phyloP scores from a whole-genome alignment of 2,329 filamentous ascomycete genomes.

The Cyphellophora attinorum region DNA sequence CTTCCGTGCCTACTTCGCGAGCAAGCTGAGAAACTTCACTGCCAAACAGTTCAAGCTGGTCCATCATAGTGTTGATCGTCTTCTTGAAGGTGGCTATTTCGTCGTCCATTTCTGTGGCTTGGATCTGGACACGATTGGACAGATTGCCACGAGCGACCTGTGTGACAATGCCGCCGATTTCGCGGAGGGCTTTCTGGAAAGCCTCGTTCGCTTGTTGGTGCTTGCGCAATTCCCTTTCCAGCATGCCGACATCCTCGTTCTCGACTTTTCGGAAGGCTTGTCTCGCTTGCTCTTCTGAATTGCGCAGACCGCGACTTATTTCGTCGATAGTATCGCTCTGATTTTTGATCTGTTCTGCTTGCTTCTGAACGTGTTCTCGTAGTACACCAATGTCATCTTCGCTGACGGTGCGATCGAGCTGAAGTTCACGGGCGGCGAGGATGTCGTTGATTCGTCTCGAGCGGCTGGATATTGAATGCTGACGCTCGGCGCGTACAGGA shows the following conservation, averaged over 20 bases:
- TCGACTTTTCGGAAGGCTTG: conserved; percentile 74
- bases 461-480: conserved; percentile 18
- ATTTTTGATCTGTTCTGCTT: conserved; percentile 81
- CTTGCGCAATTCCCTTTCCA: conserved; percentile 91
- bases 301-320: conserved; percentile 74
- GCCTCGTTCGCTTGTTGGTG: conserved; percentile 97
- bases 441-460: conserved; percentile 28
- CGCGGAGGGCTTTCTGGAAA: conserved; percentile 91
- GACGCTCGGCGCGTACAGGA: conserved; percentile 15
- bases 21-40: conserved; percentile 92
- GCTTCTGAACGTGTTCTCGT: conserved; percentile 83
- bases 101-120: conserved; percentile 92
- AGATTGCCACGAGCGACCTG: conserved; percentile 91
- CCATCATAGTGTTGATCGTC: conserved; percentile 99
- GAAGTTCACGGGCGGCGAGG: conserved; percentile 24
- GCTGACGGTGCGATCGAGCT: conserved; percentile 49
- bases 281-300: conserved; percentile 79
- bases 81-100: conserved; percentile 97
- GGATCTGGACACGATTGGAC: conserved; percentile 93
- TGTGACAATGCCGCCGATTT: conserved; percentile 96
- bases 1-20: conserved; percentile 91
- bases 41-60: conserved; percentile 91
- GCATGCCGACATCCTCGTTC: conserved; percentile 73
- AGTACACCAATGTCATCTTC: conserved; percentile 78
- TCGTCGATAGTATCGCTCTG: conserved; percentile 78